Base-by-base conservation (phyloP, 331 rosid genomes). In the Spiraea crenata region DNA sequence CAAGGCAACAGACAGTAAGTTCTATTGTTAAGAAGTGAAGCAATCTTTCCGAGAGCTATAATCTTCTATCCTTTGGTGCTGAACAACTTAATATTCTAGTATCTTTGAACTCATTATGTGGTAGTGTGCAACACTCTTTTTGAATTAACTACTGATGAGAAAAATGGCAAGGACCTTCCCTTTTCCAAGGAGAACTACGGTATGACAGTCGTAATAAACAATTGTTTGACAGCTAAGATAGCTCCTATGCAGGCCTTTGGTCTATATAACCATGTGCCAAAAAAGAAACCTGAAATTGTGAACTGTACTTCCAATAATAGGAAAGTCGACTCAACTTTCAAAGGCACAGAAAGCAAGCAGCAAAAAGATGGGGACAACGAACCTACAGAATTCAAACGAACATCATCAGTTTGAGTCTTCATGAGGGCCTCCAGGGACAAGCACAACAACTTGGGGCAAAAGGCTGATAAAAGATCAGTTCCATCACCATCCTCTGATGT, bases 361-460 rank as follows among this genome's bases (percentile, higher is more conserved):
- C 47, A 44, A 67, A 25, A 88, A 67, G 79, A 55, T 78, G 37
- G 71, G 45, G 65, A 71, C 40, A 65, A 82, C 91, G 8, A 58
- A 93, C 99, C 99, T 72, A 93, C 71, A 75, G 97, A 91, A 70
- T 93, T 93, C 84, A 89, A 84, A 69, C 92, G 90, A 65, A 88
- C 93, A 75, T 92, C 96, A 69, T 88, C 93, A 57, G 74, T 84
- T 71, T 90, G 92, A 68, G 93, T 83, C 89, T 92, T 92, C 82
- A 81, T 72, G 41, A 92, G 92, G 67, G 85, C 91, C 74, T 92
- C 92, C 78, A 81, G 72, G 77, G 89, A 76, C 72, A 92, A 71
- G 85, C 80, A 77, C 80, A 88, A 60, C 62, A 92, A 80, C 85
- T 81, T 83, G 39, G 96, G 89, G 82, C 91, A 82, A 67, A 85